Base-by-base conservation (phyloP, 1,284 basidiomycete species). In the Moesziomyces globuligerus region DNA sequence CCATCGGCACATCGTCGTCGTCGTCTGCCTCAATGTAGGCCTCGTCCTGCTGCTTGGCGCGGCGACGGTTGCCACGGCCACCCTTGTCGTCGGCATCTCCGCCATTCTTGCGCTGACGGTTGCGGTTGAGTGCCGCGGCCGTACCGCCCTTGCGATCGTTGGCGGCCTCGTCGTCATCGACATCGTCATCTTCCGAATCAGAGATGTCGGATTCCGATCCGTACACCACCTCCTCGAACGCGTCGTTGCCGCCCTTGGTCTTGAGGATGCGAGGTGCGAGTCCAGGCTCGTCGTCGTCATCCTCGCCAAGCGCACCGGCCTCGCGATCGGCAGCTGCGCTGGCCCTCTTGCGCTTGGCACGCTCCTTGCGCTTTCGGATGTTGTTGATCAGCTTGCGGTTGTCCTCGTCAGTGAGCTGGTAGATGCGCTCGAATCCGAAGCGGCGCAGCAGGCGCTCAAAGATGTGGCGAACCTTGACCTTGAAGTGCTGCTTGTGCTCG, bases 401-500 rank as follows among this genome's bases (percentile, higher is more conserved):
- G 18, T 90, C 89, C 26, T 91, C 90, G 66, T 87, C 90, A 4
- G 70, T 72, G 8, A 86, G 84, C 44, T 79, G 71, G 65, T 85
- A 85, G 7, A 99, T 89, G 20, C 90, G 89, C 47, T 94, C 89
- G 86, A 89, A 96, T 0, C 90, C 91, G 79, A 97, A 96, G 65
- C 94, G 88, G 62, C 95, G 87, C 67, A 98, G 87, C 87, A 98
- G 89, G 43, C 96, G 89, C 85, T 98, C 96, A 75, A 98, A 93
- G 60, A 98, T 94, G 83, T 98, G 94, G 42, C 93, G 88, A 13
- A 97, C 92, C 85, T 97, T 98, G 53, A 88, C 87, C 83, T 98
- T 98, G 88, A 99, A 98, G 83, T 98, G 95, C 81, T 98, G 97
- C 83, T 95, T 95, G 85, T 98, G 94, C 82, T 97, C 94, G 79